These are phyloP conservation scores for Candida rishiriensis DNA, from an alignment of 805 yeast species.

Conservation along the genomic window DNA sequence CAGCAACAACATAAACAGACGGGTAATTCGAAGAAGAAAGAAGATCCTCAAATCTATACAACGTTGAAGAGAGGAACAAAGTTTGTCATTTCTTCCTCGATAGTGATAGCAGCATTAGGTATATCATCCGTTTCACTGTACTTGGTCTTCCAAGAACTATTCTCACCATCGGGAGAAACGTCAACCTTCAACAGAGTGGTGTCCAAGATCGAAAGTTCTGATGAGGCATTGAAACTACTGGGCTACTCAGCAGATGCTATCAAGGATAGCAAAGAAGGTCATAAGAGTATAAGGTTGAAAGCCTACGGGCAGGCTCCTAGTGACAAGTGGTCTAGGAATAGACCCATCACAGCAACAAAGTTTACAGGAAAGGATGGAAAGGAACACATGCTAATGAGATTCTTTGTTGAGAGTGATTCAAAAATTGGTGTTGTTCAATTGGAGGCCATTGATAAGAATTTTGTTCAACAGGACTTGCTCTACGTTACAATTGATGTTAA, in stretches of 20 bases:
- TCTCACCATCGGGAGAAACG: conserved; percentile 89
- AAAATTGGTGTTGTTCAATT: conserved; percentile 49
- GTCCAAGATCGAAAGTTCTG: conserved; percentile 65
- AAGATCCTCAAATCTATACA: too few species aligned
- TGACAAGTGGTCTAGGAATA: conserved; percentile 82
- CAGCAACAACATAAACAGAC: too few species aligned
- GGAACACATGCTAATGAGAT: conserved; percentile 78
- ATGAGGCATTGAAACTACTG: conserved; percentile 51
- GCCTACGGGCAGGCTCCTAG: conserved; percentile 74
- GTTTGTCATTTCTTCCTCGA: conserved; percentile 53
- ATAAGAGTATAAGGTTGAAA: conserved; percentile 52
- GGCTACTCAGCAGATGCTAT: conserved; percentile 38
- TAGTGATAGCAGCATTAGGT: conserved; percentile 67
- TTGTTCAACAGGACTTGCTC: conserved; percentile 63
- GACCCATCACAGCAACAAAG: conserved; percentile 74
- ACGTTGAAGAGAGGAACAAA: conserved; percentile 56
- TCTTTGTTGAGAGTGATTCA: conserved; percentile 23
- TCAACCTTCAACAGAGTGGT: conserved; percentile 87
- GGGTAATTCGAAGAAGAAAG: too few species aligned
- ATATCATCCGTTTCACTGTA: conserved; percentile 66
- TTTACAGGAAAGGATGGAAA: conserved; percentile 65
- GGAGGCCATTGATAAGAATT: conserved; percentile 71
- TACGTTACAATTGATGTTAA: conserved; percentile 75
- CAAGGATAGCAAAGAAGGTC: conserved; percentile 18
- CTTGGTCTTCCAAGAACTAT: conserved; percentile 70